Base-by-base conservation (phyloP, 2,329 filamentous ascomycete species). In the Plectosphaerella cucumerina region DNA sequence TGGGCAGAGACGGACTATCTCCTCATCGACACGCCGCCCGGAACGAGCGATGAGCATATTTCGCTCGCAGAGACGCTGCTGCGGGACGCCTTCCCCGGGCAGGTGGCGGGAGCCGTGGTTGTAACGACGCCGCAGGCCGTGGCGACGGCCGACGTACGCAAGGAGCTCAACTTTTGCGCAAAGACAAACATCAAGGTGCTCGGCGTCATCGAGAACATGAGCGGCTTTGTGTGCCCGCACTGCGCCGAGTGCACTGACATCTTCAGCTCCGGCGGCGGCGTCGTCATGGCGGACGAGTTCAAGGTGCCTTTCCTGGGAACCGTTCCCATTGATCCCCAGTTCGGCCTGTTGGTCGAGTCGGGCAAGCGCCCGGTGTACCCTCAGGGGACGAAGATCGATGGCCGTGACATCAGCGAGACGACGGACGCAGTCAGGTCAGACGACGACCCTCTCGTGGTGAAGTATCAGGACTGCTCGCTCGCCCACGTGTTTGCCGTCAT, bases 161-260 rank as follows among this genome's bases (percentile, higher is more conserved):
- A 96, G 65, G 92, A 96, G 69, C 80, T 96, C 56, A 96, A 96
- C 67, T 96, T 97, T 65, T 97, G 92, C 70, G 76, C 76, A 48
- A 96, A 96, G 73, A 93, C 89, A 2, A 81, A 82, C 26, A 85
- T 96, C 46, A 76, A 79, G 2, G 84, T 95, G 34, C 75, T 97
- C 11, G 94, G 94, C 0, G 92, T 99, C 1, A 81, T 99, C 44
- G 94, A 99, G 73, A 99, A 99, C 66, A 97, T 99, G 94, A 87
- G 86, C 58, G 90, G 90, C 3, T 95, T 89, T 60, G 87, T 94
- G n/a, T 94, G 89, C 63, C 84, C 84, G 6, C 81, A 86, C 63
- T 88, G 85, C 68, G 81, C 81, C 47, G 91, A 97, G 66, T 95
- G 93, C 70, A 96, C 90, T 48, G 90, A 97, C 69, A 82, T 97